phyloP scores from a whole-genome alignment of 2,329 filamentous ascomycete species.

The Didymella keratinophila region DNA sequence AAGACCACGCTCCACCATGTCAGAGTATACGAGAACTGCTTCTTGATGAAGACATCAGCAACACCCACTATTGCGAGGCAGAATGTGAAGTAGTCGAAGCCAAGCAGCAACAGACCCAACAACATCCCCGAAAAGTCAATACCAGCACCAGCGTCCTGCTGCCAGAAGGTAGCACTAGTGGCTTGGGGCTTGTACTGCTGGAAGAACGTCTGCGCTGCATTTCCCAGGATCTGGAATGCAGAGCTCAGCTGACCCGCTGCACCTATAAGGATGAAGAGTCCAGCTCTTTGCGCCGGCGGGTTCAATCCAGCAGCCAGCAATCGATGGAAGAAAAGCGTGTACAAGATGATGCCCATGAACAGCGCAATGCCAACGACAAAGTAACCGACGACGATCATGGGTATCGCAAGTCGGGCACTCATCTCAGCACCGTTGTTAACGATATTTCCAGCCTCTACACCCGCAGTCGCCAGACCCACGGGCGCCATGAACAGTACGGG shows the following conservation, averaged over 20 bases:
- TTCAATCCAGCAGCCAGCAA: slow-evolving; percentile 11
- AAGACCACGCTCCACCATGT: slow-evolving; percentile 18
- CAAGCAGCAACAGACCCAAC: slow-evolving; percentile 7
- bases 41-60: slow-evolving; percentile 11
- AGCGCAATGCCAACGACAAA: slow-evolving; percentile 14
- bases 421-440: slow-evolving; percentile 5
- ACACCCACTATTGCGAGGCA: slow-evolving; percentile 9
- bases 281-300: slow-evolving; percentile 14
- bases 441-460: slow-evolving; percentile 12
- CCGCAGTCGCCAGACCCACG: slow-evolving; percentile 12
- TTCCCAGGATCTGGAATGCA: slow-evolving; percentile 12
- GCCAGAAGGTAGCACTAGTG: slow-evolving; percentile 4
- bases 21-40: slow-evolving; percentile 16
- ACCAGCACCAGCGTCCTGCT: slow-evolving; percentile 2
- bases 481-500: slow-evolving; percentile 17
- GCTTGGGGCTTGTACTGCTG: slow-evolving; percentile 5
- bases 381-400: slow-evolving; percentile 14
- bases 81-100: slow-evolving; percentile 16
- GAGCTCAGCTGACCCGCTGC: slow-evolving; percentile 13
- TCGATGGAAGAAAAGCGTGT: slow-evolving; percentile 17
- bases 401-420: slow-evolving; percentile 9
- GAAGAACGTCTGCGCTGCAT: slow-evolving; percentile 3
- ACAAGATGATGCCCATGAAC: slow-evolving; percentile 17
- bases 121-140: slow-evolving; percentile 10
- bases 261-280: slow-evolving; percentile 12